Conservation (phyloP, 2,329 filamentous ascomycete genomes). For the Niveomyces coronatus region DNA sequence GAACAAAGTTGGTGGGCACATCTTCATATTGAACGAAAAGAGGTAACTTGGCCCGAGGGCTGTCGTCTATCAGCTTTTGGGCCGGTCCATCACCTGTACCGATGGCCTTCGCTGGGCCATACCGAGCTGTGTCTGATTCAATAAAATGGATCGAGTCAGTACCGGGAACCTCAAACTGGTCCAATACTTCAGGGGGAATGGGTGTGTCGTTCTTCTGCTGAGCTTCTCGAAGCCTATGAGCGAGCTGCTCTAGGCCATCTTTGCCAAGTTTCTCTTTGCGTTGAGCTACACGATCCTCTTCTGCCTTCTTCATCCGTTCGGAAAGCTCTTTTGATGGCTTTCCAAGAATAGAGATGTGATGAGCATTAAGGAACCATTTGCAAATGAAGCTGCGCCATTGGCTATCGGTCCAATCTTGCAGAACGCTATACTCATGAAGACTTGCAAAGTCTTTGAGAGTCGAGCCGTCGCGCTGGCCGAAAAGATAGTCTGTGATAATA, state of each 20-base stretch:
- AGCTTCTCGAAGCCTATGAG: constrained; percentile 66
- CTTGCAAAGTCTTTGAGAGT: constrained; percentile 52
- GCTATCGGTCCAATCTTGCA: constrained; percentile 71
- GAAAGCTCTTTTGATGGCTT: constrained; percentile 74
- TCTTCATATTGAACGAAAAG: constrained; percentile 97
- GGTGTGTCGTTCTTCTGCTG: constrained; percentile 82
- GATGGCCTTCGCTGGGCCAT: constrained; percentile 63
- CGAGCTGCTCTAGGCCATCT: constrained; percentile 68
- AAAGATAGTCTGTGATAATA: constrained; percentile 87
- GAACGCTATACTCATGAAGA: constrained; percentile 50
- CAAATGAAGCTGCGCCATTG: constrained; percentile 77
- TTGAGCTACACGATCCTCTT: constrained; percentile 66
- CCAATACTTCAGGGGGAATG: constrained; percentile 73
- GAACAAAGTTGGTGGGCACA: constrained; percentile 85
- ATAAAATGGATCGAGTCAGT: constrained; percentile 95
- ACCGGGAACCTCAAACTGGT: constrained; percentile 70
- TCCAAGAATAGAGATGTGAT: constrained; percentile 80
- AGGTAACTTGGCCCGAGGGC: constrained; percentile 50
- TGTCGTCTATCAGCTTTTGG: constrained; percentile 65
- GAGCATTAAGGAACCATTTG: constrained; percentile 76
- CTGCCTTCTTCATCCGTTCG: constrained; percentile 69
- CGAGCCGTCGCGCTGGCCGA: constrained; percentile 75
- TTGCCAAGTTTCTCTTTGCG: constrained; percentile 70
- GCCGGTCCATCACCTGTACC: constrained; percentile 58
- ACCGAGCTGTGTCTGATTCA: constrained; percentile 71